phyloP scores from a whole-genome alignment of 2,329 filamentous ascomycete species.

The Corniculantispora saksenae region DNA sequence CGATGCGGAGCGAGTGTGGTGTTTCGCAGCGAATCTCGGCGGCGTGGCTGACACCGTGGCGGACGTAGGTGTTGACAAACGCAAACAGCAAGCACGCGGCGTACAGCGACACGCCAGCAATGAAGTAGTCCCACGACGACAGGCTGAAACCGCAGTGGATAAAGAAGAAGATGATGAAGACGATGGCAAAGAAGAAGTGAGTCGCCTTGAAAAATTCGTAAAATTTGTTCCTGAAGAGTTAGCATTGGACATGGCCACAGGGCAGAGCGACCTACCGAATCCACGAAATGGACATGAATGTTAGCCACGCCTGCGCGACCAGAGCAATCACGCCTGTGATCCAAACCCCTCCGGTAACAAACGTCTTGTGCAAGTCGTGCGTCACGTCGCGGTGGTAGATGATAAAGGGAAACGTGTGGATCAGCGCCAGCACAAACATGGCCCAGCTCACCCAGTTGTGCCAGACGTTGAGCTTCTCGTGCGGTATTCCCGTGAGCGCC shows the following conservation, averaged over 20 bases:
- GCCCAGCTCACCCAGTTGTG: conserved; percentile 56
- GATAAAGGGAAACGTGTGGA: conserved; percentile 63
- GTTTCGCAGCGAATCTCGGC: conserved; percentile 44
- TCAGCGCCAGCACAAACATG: conserved; percentile 56
- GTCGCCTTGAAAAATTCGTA: conserved; percentile 65
- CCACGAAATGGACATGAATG: conserved; percentile 51
- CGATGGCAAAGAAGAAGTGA: conserved; percentile 51
- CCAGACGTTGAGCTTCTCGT: conserved; percentile 59
- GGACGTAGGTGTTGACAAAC: conserved; percentile 48
- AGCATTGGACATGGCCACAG: too few species aligned
- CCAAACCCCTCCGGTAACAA: conserved; percentile 48
- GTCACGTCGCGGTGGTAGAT: conserved; percentile 47
- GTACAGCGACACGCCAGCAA: conserved; percentile 48
- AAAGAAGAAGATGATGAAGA: conserved; percentile 62
- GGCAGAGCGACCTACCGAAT: conserved; percentile 43
- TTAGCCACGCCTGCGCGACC: conserved; percentile 55
- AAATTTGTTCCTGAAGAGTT: conserved; percentile 44
- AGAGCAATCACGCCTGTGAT: conserved; percentile 58
- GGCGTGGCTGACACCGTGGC: conserved; percentile 47
- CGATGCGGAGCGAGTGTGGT: conserved; percentile 40
- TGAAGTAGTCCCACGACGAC: conserved; percentile 63
- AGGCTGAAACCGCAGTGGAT: conserved; percentile 59
- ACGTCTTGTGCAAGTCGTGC: conserved; percentile 49
- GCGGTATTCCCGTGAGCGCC: conserved; percentile 53
- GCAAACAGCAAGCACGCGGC: conserved; percentile 43